Evolutionary conservation across 805 yeast species (phyloP), one percentile per base, ranked within the genome.

Genomic region (Metschnikowia aberdeeniae): DNA sequence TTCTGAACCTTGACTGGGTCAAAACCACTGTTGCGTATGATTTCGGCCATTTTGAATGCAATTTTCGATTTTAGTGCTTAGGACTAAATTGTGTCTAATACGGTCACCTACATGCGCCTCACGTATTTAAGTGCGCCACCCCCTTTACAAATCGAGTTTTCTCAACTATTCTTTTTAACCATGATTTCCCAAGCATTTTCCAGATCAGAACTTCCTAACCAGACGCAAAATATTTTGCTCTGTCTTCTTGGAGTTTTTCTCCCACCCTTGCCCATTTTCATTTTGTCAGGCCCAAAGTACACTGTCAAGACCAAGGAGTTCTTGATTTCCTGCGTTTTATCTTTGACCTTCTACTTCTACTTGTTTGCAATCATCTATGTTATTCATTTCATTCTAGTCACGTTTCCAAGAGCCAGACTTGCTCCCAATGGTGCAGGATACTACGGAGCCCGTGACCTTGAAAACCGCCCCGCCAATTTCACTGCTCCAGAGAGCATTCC

Each of bases 201-300:
- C 27, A 36, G 46, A 12, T 22, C 52, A 3, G 45, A 42, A 3
- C n/a, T 38, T 31, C 57, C 52, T 9, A 38, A 44, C 34, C 43
- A 39, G 12, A 44, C 54, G 22, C 62, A 66, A 43, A 58, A 46
- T 42, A 36, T 58, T 26, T 47, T 67, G 35, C 52, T 69, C 44
- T 61, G 58, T n/a, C 35, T 67, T 12, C 49, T 67, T 49, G 69
- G 64, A 19, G 37, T 68, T 17, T 49, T 68, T 8, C 44, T 70
- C 28, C 75, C 76, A 12, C 75, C 75, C 3, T 58, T 67, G 42
- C 72, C 75, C 1, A 55, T 70, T 24, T 63, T 62, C 40, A 51
- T 70, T 11, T 47, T 66, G 40, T 56, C 58, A 12, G 53, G 49
- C 3, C 61, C 61, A 11, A 57, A 58, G 41, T 59, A 61, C 45